Conservation (phyloP, 495 filamentous ascomycete genomes). For the Talaromyces borbonicus region DNA sequence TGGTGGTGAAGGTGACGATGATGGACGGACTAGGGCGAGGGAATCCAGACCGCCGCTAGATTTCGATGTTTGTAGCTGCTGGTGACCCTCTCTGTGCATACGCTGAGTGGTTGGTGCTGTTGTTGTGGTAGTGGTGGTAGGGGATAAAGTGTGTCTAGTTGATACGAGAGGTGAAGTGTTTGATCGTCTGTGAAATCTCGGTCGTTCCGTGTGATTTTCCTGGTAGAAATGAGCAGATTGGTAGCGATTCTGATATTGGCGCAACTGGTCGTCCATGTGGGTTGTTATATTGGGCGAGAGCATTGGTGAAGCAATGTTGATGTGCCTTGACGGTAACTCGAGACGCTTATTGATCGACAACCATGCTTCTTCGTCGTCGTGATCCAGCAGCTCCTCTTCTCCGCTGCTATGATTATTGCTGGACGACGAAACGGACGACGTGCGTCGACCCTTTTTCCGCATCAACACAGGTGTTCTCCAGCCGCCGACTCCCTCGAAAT, state of each 20-base stretch:
- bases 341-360: constrained; percentile 63
- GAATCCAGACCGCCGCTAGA: constrained; percentile 1
- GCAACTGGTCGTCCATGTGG: no score
- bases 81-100: no score
- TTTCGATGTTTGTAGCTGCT: neutral
- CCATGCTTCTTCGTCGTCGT: constrained; percentile 60
- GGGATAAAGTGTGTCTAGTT: neutral
- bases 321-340: constrained; percentile 46
- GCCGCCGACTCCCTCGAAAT: constrained; percentile 82
- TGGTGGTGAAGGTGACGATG: no score
- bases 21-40: neutral
- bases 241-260: no score
- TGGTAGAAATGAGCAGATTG: no score
- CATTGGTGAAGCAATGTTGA: constrained; percentile 13
- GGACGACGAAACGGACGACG: constrained; percentile 22
- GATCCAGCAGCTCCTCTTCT: constrained; percentile 33
- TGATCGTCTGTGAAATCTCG: constrained; percentile 7
- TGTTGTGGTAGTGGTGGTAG: neutral
- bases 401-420: constrained; percentile 14
- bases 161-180: constrained; percentile 3
- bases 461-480: constrained; percentile 43
- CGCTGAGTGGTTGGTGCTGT: neutral
- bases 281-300: neutral
- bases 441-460: constrained; percentile 22
- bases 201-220: no score